Evolutionary conservation across 2,329 filamentous ascomycete genomes (phyloP).

Genomic region (Cladosporium sp.): DNA sequence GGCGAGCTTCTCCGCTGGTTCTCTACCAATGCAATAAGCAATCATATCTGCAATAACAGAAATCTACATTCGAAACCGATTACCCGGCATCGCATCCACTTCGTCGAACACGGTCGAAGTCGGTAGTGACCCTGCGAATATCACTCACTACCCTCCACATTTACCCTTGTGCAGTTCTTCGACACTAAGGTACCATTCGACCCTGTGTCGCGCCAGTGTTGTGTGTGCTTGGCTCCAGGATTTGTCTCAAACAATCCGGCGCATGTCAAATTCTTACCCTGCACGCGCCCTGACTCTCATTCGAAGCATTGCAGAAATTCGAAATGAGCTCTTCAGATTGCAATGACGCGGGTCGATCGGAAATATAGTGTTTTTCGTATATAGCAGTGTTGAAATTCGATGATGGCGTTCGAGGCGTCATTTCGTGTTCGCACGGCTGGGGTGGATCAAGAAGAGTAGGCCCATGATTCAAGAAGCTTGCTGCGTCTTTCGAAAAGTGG

Average conservation of each 20-base stretch:
- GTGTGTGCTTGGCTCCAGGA: neutral
- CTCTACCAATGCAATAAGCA: neutral
- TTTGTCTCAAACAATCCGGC: constrained; percentile 8
- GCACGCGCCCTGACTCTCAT: neutral
- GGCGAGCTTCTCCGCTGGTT: constrained; percentile 4
- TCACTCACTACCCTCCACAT: neutral
- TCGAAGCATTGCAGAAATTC: neutral
- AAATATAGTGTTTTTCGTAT: neutral
- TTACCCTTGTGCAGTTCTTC: neutral
- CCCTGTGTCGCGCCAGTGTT: neutral
- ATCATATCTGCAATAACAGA: neutral
- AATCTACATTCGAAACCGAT: neutral
- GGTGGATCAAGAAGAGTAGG: neutral
- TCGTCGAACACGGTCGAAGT: neutral
- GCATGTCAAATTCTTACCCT: neutral
- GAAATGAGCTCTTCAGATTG: neutral
- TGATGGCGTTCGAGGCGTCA: neutral
- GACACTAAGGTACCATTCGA: neutral
- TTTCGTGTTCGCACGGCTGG: neutral
- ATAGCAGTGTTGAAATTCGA: neutral
- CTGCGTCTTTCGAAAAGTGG: neutral
- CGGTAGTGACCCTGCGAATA: neutral
- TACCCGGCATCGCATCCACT: neutral
- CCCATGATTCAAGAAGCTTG: neutral
- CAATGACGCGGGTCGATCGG: neutral